Base-by-base conservation (phyloP, 148 eudicot genomes). In the Cornus suecica region DNA sequence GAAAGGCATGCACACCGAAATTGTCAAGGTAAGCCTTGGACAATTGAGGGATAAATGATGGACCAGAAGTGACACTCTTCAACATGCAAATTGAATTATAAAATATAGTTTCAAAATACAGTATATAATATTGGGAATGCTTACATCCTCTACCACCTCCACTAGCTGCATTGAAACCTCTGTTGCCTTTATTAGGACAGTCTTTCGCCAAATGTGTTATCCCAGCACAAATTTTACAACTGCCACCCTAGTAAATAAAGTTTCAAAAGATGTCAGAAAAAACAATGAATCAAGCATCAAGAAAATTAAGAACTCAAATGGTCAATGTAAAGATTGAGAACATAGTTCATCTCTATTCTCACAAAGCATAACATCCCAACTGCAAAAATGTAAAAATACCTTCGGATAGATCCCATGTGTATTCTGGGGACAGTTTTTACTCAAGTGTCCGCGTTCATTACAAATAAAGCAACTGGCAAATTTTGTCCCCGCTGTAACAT, bases 341-440 rank as follows among this genome's bases (percentile, higher is more conserved):
- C 15, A 45, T 9, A 32, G 14, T 15, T n/a, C n/a, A n/a, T 63
- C 75, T 60, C 41, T 58, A 56, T n/a, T 60, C n/a, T 66, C 4
- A 66, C 48, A 42, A 51, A 31, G 60, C 4, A 23, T 13, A 61
- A 22, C 8, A 32, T 75, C 65, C 61, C 27, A 51, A 64, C 13
- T 45, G 69, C 66, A 27, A 34, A 73, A 29, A 37, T 20, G 65
- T 5, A 58, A 22, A 18, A 58, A 72, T 87, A 91, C 99, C 97
- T 95, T 93, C n/a, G 97, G 98, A 80, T 95, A 95, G 60, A 95
- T 93, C 31, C 99, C 99, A 76, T 91, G 97, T 51, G 90, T 85
- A 83, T 87, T 95, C 80, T 93, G 82, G 45, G 99, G 99, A 79
- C 99, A 95, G 72, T 90, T 76, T 81, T 90, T 95, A 83, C 97